A percentile compares a stretch with the other conserved stretches of the same genome.
phyloP scores from a whole-genome alignment of 2,329 filamentous ascomycete species.

The Eurotiales sp. region DNA sequence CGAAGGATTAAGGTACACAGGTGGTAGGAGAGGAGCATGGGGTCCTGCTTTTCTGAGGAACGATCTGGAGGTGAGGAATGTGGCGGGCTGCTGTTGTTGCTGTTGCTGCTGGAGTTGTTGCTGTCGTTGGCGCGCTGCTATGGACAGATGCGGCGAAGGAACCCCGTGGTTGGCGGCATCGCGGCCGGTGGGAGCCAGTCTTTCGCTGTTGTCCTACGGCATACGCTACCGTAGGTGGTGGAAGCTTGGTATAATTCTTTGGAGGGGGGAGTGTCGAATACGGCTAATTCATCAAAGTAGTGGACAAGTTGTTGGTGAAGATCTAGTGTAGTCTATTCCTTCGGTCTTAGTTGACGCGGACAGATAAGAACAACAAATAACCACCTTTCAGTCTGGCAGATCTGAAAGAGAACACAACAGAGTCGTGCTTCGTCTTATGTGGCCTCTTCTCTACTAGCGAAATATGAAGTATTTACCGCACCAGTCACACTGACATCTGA shows the following conservation, averaged over 20 bases:
- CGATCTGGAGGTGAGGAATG: not conserved
- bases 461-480: not conserved
- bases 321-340: not conserved
- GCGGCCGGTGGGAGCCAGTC: constrained; percentile 38
- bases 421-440: too few relatives aligned
- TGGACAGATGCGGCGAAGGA: constrained; percentile 23
- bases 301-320: too few relatives aligned
- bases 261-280: not conserved
- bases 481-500: not conserved
- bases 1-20: not conserved
- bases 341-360: not conserved
- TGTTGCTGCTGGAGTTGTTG: not conserved
- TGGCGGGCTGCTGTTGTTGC: not conserved
- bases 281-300: too few relatives aligned
- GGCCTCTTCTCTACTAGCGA: too few relatives aligned
- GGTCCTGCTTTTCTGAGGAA: not conserved
- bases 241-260: not conserved
- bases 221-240: constrained; percentile 25
- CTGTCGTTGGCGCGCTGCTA: constrained; percentile 10
- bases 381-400: too few relatives aligned
- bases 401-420: too few relatives aligned
- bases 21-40: not conserved
- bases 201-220: constrained; percentile 29
- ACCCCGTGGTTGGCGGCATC: constrained; percentile 35
- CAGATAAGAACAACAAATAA: too few relatives aligned